Evolutionary conservation across 2,329 filamentous ascomycete species (phyloP).

Genomic region (Parastagonospora avenae): DNA sequence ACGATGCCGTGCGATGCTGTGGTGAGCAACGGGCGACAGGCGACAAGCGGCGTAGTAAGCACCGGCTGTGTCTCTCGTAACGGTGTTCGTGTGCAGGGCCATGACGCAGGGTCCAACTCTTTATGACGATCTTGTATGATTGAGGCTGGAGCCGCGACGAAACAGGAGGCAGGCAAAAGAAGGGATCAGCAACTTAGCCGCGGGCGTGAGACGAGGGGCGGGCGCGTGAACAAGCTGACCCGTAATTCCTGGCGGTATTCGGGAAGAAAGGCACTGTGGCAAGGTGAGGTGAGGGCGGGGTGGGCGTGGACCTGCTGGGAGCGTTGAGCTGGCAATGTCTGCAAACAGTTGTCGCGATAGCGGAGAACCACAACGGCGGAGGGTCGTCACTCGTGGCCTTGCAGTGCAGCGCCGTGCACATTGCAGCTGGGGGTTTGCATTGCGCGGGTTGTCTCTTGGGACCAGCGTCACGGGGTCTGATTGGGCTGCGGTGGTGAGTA

Average conservation of each 20-base stretch:
- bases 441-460: no score
- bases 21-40: neutral
- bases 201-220: slow-evolving; percentile 17
- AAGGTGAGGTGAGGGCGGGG: neutral
- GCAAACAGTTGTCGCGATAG: no score
- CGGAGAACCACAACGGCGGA: no score
- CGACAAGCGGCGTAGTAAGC: neutral
- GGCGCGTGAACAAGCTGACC: slow-evolving; percentile 14
- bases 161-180: slow-evolving; percentile 17
- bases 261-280: neutral
- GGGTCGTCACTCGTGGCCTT: no score
- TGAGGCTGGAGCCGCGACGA: slow-evolving; percentile 18
- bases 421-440: no score
- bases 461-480: neutral
- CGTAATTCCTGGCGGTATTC: neutral
- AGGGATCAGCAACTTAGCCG: slow-evolving; percentile 27
- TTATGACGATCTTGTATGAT: slow-evolving; percentile 31
- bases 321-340: no score
- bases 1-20: neutral
- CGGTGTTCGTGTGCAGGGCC: slow-evolving; percentile 12
- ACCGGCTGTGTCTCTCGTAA: slow-evolving; percentile 7
- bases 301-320: neutral
- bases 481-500: neutral
- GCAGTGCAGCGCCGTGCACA: no score
- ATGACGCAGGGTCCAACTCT: slow-evolving; percentile 32